Evolutionary conservation across 495 filamentous ascomycete genomes (phyloP), one percentile per base, ranked within the genome.

Genomic region (Talaromyces ruber): DNA sequence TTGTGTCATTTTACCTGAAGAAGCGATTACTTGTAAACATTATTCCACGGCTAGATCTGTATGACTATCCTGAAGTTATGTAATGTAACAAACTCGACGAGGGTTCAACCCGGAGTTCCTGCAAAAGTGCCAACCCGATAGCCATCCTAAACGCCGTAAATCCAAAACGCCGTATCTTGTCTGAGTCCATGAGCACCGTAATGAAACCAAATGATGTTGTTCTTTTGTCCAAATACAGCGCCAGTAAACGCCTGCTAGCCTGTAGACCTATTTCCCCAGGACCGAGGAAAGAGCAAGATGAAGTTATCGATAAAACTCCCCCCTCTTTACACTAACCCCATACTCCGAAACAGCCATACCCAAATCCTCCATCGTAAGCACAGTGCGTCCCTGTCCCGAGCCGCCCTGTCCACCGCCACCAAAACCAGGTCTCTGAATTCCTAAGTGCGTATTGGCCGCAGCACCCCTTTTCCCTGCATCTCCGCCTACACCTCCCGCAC

Each of bases 271-370:
- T n/a, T 7, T 32, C 6, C 22, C 12, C 22, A 26, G 14, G 21
- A 56, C 53, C n/a, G 50, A 26, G 14, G 21, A 56, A 26, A 6
- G 50, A 26, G 54, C 61, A 50, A 55, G 26, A 59, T 28, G 14
- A 37, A 9, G n/a, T 85, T 77, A 97, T 67, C 93, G 85, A 76
- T 99, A 99, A 70, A 97, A 99, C 76, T 99, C 94, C 63, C 93
- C 93, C 62, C 94, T 79, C 85, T 93, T 96, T 12, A 97, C 88
- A 73, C 95, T 98, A 57, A 98, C 92, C 0, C 95, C 94, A 76
- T 97, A 98, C 77, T 98, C 94, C 0, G 89, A 88, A 21, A 97
- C 94, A 6, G 94, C 94, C 89, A 96, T 97, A 2, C 94, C 94
- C 68, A 98, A 71, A 81, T 98, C 94, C 77, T 98, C 94, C 94